Evolutionary conservation across 306 rosid genomes (phyloP), one percentile per base, ranked within the genome.

Genomic region (Cicer bijugum): DNA sequence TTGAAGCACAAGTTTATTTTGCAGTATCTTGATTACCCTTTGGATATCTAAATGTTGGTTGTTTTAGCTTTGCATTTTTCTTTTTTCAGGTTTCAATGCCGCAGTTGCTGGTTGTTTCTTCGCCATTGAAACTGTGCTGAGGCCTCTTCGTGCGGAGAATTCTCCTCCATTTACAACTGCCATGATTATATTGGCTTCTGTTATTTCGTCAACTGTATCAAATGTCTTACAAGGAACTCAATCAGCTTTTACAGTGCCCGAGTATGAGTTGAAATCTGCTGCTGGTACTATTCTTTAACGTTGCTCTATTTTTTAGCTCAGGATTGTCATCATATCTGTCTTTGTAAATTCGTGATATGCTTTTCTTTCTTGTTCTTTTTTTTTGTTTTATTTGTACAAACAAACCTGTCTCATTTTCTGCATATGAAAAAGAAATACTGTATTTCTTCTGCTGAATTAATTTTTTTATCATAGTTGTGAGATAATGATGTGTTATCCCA

Each of bases 51-150:
- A 38, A 15, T 43, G 68, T 51, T 80, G 45, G 64, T 67, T 77
- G 33, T 59, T 71, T 78, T 60, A 71, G 67, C 70, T 60, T 82
- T 81, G 67, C 43, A 61, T 76, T 37, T 69, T 72, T 72, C 71
- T 76, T 69, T 75, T 70, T 80, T 72, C 97, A 93, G 99, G 99
- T 60, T 94, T 94, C 77, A 91, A 94, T 80, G 99, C 97, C 39
- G 95, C 99, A 12, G 99, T 94, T 84, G 99, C 99, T 66, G 99
- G 99, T 66, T 91, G 99, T 82, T 94, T 94, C 89, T 94, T 94
- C 39, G 97, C 99, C 39, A 94, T 94, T 82, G 99, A 94, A 90
- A 94, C 99, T 42, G 99, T 94, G 69, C 72, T 91, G 68, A 86
- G 97, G 81, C 97, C 99, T 71, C 95, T 84, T 69, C 96, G 90